Conservation (phyloP, 495 filamentous ascomycete genomes). For the Penicillium flavigenum region DNA sequence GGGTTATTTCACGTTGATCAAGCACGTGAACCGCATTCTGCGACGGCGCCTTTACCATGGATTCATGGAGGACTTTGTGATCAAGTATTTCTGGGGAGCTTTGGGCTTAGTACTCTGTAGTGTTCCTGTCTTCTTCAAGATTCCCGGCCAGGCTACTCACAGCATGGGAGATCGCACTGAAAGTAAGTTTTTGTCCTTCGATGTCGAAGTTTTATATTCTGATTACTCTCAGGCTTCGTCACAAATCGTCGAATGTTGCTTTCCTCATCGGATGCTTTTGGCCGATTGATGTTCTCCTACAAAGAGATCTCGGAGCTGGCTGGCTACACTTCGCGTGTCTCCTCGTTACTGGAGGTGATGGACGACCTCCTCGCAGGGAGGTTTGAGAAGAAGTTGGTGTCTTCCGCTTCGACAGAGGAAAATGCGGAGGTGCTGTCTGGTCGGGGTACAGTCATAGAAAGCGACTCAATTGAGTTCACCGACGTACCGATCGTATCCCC, state of each 20-base stretch:
- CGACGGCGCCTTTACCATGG: constrained; percentile 88
- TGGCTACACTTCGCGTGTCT: constrained; percentile 88
- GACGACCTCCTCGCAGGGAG: constrained; percentile 84
- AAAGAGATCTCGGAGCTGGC: constrained; percentile 96
- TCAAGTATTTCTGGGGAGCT: constrained; percentile 99
- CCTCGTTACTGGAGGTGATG: constrained; percentile 87
- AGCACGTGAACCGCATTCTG: constrained; percentile 96
- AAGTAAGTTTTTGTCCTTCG: constrained; percentile 48
- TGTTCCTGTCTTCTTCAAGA: constrained; percentile 91
- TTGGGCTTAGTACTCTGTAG: constrained; percentile 91
- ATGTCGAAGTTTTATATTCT: not conserved
- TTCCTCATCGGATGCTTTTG: constrained; percentile 91
- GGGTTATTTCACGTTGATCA: constrained; percentile 97
- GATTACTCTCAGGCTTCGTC: constrained; percentile 62
- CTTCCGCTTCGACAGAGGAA: constrained; percentile 73
- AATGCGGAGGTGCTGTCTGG: constrained; percentile 77
- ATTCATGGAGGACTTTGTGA: constrained; percentile 98
- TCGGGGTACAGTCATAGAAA: constrained; percentile 74
- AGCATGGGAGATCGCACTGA: constrained; percentile 91
- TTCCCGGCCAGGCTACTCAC: constrained; percentile 69
- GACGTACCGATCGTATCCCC: constrained; percentile 96
- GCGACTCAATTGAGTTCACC: constrained; percentile 79
- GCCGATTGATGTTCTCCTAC: constrained; percentile 96
- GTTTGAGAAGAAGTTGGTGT: constrained; percentile 95
- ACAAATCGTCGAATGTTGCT: constrained; percentile 91